Conservation (phyloP, 1,139 yeast species). For the Ogataea hybrid region DNA sequence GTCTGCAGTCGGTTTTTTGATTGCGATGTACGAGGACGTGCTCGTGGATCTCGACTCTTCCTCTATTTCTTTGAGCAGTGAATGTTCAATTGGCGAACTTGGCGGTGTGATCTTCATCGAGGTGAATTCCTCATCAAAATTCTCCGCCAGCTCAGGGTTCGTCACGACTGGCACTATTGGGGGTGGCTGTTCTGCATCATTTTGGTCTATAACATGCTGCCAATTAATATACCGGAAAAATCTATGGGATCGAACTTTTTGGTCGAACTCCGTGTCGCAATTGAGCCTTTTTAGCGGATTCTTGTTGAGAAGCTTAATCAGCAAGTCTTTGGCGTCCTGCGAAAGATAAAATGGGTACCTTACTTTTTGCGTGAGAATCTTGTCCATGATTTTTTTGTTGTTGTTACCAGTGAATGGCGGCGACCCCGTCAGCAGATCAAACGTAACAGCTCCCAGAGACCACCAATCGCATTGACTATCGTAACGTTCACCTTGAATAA, state of each 20-base stretch:
- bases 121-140: conserved; percentile 86
- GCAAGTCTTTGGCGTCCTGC: conserved; percentile 80
- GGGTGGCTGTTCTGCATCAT: conserved; percentile 50
- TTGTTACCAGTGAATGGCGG: conserved; percentile 96
- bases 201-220: conserved; percentile 54
- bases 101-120: conserved; percentile 50
- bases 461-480: conserved; percentile 95
- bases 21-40: conserved; percentile 31
- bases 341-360: conserved; percentile 83
- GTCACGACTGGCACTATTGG: conserved; percentile 93
- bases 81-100: conserved; percentile 29
- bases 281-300: conserved; percentile 77
- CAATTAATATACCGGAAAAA: conserved; percentile 84
- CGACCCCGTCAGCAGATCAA: conserved; percentile 83
- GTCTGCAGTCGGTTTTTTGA: conserved; percentile 26
- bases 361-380: conserved; percentile 72
- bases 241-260: conserved; percentile 60
- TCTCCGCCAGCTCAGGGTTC: conserved; percentile 87
- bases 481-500: conserved; percentile 76
- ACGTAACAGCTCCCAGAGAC: conserved; percentile 90
- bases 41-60: conserved; percentile 30
- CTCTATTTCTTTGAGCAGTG: conserved; percentile 27
- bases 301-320: conserved; percentile 68
- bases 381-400: conserved; percentile 79
- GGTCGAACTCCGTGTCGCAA: conserved; percentile 53